phyloP scores from a whole-genome alignment of 768 basidiomycete genomes.

The Lentinula sp. region DNA sequence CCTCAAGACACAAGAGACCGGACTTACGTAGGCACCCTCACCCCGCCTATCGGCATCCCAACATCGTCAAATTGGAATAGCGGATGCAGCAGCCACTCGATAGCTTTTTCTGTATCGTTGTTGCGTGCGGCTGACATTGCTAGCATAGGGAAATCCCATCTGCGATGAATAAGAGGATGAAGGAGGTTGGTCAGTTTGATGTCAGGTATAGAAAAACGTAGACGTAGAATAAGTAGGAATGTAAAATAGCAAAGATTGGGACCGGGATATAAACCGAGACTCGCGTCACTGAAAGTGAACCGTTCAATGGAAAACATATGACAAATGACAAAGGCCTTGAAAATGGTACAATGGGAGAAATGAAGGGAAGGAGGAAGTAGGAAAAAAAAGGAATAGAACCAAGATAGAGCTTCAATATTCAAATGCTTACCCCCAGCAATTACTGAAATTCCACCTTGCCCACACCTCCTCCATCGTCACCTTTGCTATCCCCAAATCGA shows the following conservation, averaged over 20 bases:
- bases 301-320: no score
- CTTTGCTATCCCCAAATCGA: slow-evolving; percentile 41
- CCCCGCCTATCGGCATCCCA: slow-evolving; percentile 54
- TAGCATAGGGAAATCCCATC: slow-evolving; percentile 61
- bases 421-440: slow-evolving; percentile 43
- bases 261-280: no score
- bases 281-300: no score
- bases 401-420: no score
- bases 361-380: no score
- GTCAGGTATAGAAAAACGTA: no score
- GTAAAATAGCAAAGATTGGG: no score
- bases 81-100: slow-evolving; percentile 51
- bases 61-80: slow-evolving; percentile 53
- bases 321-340: no score
- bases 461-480: slow-evolving; percentile 49
- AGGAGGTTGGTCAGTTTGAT: no score
- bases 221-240: no score
- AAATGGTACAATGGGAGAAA: no score
- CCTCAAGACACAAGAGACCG: neutral
- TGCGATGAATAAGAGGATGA: slow-evolving; percentile 10
- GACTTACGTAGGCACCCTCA: slow-evolving; percentile 18
- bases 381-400: no score
- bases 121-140: slow-evolving; percentile 57
- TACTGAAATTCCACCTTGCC: slow-evolving; percentile 47
- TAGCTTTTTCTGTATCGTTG: slow-evolving; percentile 39